Percentiles rank a stretch among this genome's conserved stretches.
Evolutionary conservation across 2,329 filamentous ascomycete genomes (phyloP).

Genomic region (Triangularia setosa): DNA sequence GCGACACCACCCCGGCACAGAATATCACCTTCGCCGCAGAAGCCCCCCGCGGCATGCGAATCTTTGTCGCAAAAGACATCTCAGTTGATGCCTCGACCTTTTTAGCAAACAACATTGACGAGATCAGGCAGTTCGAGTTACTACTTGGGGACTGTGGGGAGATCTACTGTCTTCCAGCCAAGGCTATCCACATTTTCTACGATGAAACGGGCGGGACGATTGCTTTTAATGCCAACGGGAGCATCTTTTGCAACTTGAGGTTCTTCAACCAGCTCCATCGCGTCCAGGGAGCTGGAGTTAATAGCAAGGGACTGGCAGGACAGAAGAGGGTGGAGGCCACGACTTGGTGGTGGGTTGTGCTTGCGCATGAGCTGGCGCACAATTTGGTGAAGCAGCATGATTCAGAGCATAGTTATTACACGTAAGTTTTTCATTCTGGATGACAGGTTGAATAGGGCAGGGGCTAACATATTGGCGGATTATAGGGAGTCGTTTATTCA

Average conservation of each 20-base stretch:
- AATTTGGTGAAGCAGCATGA: conserved; percentile 80
- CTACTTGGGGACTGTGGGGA: conserved; percentile 65
- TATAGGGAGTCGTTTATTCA: conserved; percentile 70
- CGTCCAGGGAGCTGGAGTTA: conserved; percentile 36
- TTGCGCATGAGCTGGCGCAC: conserved; percentile 93
- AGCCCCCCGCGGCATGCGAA: conserved; percentile 66
- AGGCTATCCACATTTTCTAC: conserved; percentile 80
- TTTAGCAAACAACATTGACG: conserved; percentile 54
- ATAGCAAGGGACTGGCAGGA: conserved; percentile 23
- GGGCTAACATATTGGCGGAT: conserved; percentile 7
- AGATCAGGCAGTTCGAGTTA: conserved; percentile 65
- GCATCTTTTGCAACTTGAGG: conserved; percentile 88
- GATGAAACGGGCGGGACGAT: conserved; percentile 77
- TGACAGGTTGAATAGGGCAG: neutral
- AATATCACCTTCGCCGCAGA: conserved; percentile 70
- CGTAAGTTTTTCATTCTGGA: conserved; percentile 37
- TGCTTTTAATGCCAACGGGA: conserved; percentile 84
- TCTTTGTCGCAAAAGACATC: conserved; percentile 63
- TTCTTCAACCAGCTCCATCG: conserved; percentile 81
- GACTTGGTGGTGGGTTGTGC: conserved; percentile 91
- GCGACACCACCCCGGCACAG: conserved; percentile 70
- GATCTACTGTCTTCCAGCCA: conserved; percentile 67
- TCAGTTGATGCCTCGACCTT: conserved; percentile 50
- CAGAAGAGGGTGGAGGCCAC: conserved; percentile 59
- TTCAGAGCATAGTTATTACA: conserved; percentile 78